phyloP scores from a whole-genome alignment of 208 protist genomes.

The Eutreptiella sp. region DNA sequence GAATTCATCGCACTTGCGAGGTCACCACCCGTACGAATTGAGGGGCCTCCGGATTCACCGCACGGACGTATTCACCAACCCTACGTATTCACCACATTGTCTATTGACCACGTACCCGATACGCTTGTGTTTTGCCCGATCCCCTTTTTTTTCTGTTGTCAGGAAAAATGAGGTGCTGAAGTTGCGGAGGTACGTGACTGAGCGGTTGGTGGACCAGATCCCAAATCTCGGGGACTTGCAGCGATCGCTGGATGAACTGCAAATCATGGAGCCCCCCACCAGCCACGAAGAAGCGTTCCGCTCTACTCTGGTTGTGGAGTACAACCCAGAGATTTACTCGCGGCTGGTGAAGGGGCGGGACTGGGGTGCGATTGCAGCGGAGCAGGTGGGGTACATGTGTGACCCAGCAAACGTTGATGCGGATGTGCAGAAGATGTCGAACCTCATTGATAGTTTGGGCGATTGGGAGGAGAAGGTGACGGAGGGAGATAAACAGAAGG shows the following conservation, averaged over 20 bases:
- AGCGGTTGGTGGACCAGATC: constrained; percentile 78
- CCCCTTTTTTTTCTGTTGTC: no score
- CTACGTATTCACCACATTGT: no score
- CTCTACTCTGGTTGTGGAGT: constrained; percentile 69
- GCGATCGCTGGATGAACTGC: constrained; percentile 74
- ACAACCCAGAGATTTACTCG: constrained; percentile 65
- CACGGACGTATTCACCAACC: no score
- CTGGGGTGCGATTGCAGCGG: neutral
- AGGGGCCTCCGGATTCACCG: no score
- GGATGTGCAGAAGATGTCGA: constrained; percentile 14
- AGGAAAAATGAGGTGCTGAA: constrained; percentile 69
- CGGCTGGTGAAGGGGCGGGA: constrained; percentile 39
- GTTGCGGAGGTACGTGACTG: constrained; percentile 61
- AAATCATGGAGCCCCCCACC: constrained; percentile 69
- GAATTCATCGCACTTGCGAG: no score
- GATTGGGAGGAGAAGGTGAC: neutral
- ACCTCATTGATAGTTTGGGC: constrained; percentile 12
- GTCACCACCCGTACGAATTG: no score
- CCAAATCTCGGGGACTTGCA: constrained; percentile 67
- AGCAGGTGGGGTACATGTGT: constrained; percentile 1
- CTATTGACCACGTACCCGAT: no score
- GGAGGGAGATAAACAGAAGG: no score
- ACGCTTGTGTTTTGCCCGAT: no score
- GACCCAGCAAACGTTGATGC: neutral
- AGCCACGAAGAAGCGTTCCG: constrained; percentile 77